A percentile compares a stretch with the other conserved stretches of the same genome.
These are phyloP conservation scores for Hypoxylon sp. DNA, from an alignment of 2,329 filamentous ascomycete species.

Conservation along the genomic window DNA sequence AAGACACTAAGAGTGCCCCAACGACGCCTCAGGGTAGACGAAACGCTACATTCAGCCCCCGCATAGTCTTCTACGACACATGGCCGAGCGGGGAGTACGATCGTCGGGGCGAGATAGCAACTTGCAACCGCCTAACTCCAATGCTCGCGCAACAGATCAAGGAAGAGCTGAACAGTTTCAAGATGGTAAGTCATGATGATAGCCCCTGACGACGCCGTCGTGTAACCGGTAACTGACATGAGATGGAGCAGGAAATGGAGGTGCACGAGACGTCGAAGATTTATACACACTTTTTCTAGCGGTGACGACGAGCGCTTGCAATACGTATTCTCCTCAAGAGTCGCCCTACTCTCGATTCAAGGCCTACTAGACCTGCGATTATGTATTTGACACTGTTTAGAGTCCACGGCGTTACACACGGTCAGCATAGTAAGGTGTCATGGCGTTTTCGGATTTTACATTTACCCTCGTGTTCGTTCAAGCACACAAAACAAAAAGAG, in stretches of 20 bases:
- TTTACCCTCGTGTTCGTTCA: slow-evolving; percentile 40
- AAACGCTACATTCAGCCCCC: slow-evolving; percentile 82
- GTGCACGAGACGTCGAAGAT: slow-evolving; percentile 99
- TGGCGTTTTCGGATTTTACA: slow-evolving; percentile 55
- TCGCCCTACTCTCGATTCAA: slow-evolving; percentile 45
- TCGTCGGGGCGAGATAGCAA: slow-evolving; percentile 92
- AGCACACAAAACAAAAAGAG: slow-evolving; percentile 31
- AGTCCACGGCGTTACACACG: slow-evolving; percentile 59
- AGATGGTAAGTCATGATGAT: slow-evolving; percentile 76
- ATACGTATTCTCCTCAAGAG: slow-evolving; percentile 42
- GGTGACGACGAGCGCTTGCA: slow-evolving; percentile 49
- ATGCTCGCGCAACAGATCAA: slow-evolving; percentile 99
- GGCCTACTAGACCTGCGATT: slow-evolving; percentile 47
- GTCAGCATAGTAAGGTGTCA: slow-evolving; percentile 67
- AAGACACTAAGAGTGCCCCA: slow-evolving; percentile 82
- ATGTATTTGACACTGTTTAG: slow-evolving; percentile 61
- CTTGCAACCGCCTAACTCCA: slow-evolving; percentile 95
- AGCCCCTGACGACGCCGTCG: background rate
- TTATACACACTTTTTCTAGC: slow-evolving; percentile 99
- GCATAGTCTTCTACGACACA: slow-evolving; percentile 94
- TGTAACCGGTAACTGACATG: slow-evolving; percentile 51
- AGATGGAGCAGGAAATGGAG: slow-evolving; percentile 87
- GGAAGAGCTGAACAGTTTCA: slow-evolving; percentile 98
- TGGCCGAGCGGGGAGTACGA: slow-evolving; percentile 97
- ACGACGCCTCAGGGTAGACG: slow-evolving; percentile 77